Base-by-base conservation (phyloP, 805 yeast species). In the Sugiyamaella lignohabitans region DNA sequence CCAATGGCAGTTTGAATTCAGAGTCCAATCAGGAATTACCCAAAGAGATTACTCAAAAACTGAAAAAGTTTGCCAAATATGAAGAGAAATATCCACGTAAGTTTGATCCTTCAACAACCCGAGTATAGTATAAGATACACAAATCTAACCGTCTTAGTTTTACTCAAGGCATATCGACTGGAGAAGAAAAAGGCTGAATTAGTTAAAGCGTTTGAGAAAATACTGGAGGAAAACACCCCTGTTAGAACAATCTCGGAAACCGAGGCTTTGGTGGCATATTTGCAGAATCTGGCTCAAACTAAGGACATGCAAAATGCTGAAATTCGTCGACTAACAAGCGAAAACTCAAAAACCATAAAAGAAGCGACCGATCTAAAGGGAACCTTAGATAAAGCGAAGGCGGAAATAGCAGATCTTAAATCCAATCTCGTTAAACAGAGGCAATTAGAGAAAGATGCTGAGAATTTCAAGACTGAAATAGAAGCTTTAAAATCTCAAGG, bases 61-160 rank as follows among this genome's bases (percentile, higher is more conserved):
- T 88, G 63, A 74, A 74, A 47, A 89, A 87, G 67, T 86, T 84
- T 59, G 78, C 74, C 47, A 88, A 87, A 62, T 91, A 89, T 63
- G 98, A 91, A 62, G 84, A 83, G 43, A 88, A 87, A 62, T 91
- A 93, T 60, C 98, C 98, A 0, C 68, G 79, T 56, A 44, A 27
- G 57, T 41, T 30, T 27, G 29, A 32, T 17, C n/a, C 22, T 20
- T 17, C 18, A 40, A 19, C 4, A 20, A 22, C 11, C 23, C 21
- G 40, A 10, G 4, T 20, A 2, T 19, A 43, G 36, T 23, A 29
- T n/a, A n/a, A n/a, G n/a, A n/a, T n/a, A n/a, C n/a, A 41, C 17
- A 11, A 18, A 20, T 21, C 17, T 29, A 16, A 36, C n/a, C n/a
- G n/a, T n/a, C n/a, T n/a, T n/a, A n/a, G 58, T 55, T 38, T 69